phyloP scores from a whole-genome alignment of 2,329 filamentous ascomycete genomes.

The Paecilomyces dactylethromorphus region DNA sequence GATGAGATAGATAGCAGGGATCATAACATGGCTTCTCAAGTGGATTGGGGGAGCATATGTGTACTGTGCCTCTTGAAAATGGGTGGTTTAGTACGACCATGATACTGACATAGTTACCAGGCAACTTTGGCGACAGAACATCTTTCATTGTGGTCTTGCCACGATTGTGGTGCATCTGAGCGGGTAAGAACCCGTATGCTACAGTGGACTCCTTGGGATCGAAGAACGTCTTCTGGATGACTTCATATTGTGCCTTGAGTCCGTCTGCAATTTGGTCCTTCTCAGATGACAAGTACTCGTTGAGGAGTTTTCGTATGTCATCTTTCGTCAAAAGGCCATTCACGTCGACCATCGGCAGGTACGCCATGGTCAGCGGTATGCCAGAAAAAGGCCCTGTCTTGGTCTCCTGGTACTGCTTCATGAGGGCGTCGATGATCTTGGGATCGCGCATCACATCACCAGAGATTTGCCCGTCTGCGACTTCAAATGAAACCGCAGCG shows the following conservation, averaged over 20 bases:
- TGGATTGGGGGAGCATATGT: constrained; percentile 1
- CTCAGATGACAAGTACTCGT: not conserved
- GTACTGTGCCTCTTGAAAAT: constrained; percentile 6
- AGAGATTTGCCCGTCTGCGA: constrained; percentile 1
- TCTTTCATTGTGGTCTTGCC: not conserved
- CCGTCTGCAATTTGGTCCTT: no score
- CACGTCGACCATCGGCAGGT: constrained; percentile 1
- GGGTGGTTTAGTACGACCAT: constrained; percentile 5
- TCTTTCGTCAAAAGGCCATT: not conserved
- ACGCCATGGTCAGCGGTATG: not conserved
- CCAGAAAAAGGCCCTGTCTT: constrained; percentile 1
- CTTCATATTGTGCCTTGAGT: constrained; percentile 6
- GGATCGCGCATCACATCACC: constrained; percentile 1
- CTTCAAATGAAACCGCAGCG: not conserved
- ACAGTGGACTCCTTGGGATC: constrained; percentile 3
- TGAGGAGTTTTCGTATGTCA: not conserved
- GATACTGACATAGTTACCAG: constrained; percentile 5
- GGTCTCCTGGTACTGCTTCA: not conserved
- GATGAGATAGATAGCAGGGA: not conserved
- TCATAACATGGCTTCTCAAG: not conserved
- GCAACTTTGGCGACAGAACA: not conserved
- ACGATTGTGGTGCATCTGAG: constrained; percentile 2
- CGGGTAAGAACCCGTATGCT: constrained; percentile 4
- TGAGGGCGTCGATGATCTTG: not conserved
- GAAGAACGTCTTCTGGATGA: constrained; percentile 1